phyloP scores from a whole-genome alignment of 2,329 filamentous ascomycete genomes.

The Corniculantispora saksenae region DNA sequence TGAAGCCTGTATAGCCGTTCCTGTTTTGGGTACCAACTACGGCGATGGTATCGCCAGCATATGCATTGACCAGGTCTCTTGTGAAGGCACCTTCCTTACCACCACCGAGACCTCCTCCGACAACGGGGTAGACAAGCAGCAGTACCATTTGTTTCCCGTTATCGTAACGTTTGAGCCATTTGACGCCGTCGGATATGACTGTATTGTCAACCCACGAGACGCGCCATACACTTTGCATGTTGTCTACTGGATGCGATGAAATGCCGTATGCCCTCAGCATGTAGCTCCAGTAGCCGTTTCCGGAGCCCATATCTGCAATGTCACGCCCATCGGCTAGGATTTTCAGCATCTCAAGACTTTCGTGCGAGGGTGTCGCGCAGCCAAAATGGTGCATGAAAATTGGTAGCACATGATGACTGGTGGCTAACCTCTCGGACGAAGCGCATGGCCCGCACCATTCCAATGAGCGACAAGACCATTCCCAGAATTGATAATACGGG shows the following conservation, averaged over 20 bases:
- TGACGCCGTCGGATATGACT: constrained; percentile 57
- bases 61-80: constrained; percentile 59
- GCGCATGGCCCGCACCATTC: constrained; percentile 65
- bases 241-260: constrained; percentile 63
- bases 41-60: constrained; percentile 64
- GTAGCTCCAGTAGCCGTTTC: constrained; percentile 75
- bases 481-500: constrained; percentile 68
- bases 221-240: constrained; percentile 66
- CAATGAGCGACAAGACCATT: constrained; percentile 63
- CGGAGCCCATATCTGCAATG: constrained; percentile 68
- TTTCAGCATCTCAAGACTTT: constrained; percentile 62
- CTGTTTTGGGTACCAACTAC: constrained; percentile 73
- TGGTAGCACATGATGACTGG: constrained; percentile 68
- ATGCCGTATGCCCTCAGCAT: constrained; percentile 64
- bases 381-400: constrained; percentile 80
- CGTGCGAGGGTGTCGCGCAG: constrained; percentile 69
- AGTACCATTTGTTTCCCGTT: constrained; percentile 59
- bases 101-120: constrained; percentile 63
- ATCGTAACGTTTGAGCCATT: constrained; percentile 53
- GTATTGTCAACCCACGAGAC: constrained; percentile 71
- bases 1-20: constrained; percentile 74
- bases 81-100: constrained; percentile 67
- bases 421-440: constrained; percentile 51
- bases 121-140: constrained; percentile 72
- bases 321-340: constrained; percentile 53